Conservation (phyloP, 148 eudicot species). For the Fagopyrum homotropicum region DNA sequence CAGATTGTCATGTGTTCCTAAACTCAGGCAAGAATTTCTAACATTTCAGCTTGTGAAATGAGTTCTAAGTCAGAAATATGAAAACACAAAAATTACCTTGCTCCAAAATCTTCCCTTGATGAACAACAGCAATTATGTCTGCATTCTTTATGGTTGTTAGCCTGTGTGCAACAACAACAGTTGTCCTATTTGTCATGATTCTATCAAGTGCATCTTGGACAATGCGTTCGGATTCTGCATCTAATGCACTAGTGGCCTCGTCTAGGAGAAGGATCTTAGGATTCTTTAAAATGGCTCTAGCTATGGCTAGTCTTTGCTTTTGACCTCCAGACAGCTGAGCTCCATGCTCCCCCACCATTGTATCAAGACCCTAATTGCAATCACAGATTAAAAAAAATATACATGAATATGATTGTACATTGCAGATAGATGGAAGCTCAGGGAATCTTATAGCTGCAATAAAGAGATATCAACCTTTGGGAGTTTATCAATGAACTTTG, state of each 20-base stretch:
- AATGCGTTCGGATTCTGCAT: conserved; percentile 76
- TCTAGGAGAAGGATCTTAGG: conserved; percentile 79
- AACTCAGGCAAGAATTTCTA: not conserved
- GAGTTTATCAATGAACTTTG: conserved; percentile 68
- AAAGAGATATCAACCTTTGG: conserved; percentile 28
- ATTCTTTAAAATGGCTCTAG: conserved; percentile 72
- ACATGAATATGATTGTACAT: not conserved
- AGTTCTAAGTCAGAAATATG: not conserved
- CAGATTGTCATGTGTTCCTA: conserved; percentile 66
- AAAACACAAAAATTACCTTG: conserved; percentile 40
- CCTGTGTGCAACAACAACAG: conserved; percentile 82
- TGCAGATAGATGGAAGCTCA: not conserved
- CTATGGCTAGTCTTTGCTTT: conserved; percentile 87
- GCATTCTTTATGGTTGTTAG: conserved; percentile 73
- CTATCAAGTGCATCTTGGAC: conserved; percentile 86
- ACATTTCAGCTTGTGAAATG: not conserved
- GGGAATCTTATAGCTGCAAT: not conserved
- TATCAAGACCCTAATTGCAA: conserved; percentile 52
- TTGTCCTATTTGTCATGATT: conserved; percentile 63
- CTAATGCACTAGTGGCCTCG: conserved; percentile 91
- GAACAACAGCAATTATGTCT: conserved; percentile 69
- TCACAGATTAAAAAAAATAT: not conserved
- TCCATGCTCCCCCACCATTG: conserved; percentile 89
- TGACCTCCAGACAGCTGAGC: conserved; percentile 89
- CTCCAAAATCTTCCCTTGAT: conserved; percentile 66